A percentile compares a stretch with the other conserved stretches of the same genome.
Conservation (phyloP, 116 monocot genomes). For the Dioscorea cayenensis region DNA sequence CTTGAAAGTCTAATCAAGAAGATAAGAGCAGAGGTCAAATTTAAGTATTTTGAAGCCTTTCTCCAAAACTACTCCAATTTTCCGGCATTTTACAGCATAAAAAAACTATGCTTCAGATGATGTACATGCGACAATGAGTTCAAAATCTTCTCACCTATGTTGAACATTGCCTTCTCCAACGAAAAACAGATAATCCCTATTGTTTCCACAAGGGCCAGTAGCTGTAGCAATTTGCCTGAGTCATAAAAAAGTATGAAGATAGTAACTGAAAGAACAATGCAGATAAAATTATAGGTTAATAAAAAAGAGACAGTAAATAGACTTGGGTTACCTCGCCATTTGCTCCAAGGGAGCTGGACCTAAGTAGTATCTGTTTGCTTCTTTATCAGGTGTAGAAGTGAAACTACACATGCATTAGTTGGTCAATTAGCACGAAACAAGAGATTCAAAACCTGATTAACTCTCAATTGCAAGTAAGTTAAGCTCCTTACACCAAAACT, state of each 20-base stretch:
- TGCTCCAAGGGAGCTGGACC: conserved; percentile 93
- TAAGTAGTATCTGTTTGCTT: conserved; percentile 75
- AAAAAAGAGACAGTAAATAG: not conserved
- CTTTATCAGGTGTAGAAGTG: conserved; percentile 77
- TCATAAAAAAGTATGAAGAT: not conserved
- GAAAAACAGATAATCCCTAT: conserved; percentile 88
- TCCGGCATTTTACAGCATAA: not conserved
- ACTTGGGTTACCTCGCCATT: conserved; percentile 77
- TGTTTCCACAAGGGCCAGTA: conserved; percentile 87
- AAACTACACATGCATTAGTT: conserved; percentile 42
- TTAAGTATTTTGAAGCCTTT: no score
- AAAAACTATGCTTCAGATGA: not conserved
- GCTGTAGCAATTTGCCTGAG: conserved; percentile 95
- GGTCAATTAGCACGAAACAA: no score
- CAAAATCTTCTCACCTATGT: conserved; percentile 50
- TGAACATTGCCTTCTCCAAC: conserved; percentile 75
- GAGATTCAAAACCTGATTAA: not conserved
- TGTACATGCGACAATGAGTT: not conserved
- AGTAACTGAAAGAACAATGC: not conserved
- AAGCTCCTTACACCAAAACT: conserved; percentile 69
- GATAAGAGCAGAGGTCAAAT: no score
- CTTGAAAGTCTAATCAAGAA: no score
- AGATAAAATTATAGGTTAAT: not conserved
- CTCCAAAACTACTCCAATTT: no score
- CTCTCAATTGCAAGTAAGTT: not conserved